Evolutionary conservation across 345 rosid species (phyloP).

Genomic region (Cochlearia excelsa): DNA sequence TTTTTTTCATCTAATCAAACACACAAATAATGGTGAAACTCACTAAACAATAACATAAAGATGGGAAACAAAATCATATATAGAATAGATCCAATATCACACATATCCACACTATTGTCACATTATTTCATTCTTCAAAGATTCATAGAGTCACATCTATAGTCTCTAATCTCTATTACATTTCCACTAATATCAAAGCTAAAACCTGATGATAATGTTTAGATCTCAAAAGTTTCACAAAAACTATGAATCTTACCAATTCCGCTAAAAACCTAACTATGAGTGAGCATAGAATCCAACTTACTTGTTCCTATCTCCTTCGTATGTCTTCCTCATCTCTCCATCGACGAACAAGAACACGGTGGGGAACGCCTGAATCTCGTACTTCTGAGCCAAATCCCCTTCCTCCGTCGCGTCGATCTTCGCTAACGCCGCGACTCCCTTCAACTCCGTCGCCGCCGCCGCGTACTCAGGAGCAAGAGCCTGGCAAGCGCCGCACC

Average conservation of each 20-base stretch:
- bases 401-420: constrained; percentile 43
- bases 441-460: constrained; percentile 47
- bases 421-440: constrained; percentile 48
- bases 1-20: background rate
- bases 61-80: constrained; percentile 13
- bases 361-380: constrained; percentile 39
- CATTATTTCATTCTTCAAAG: background rate
- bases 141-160: background rate
- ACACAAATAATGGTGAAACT: background rate
- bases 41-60: constrained; percentile 5
- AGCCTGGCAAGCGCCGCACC: constrained; percentile 48
- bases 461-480: constrained; percentile 48
- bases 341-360: constrained; percentile 38
- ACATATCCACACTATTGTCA: constrained; percentile 9
- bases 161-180: constrained; percentile 7
- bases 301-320: constrained; percentile 39
- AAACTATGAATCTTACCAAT: background rate
- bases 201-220: constrained; percentile 15
- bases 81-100: constrained; percentile 9
- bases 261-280: constrained; percentile 3
- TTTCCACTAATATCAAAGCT: constrained; percentile 14
- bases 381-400: constrained; percentile 39
- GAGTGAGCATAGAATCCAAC: constrained; percentile 2
- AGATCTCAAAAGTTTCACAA: constrained; percentile 4
- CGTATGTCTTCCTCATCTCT: constrained; percentile 33